phyloP scores from a whole-genome alignment of 495 filamentous ascomycete genomes.

The Penicillium herquei region DNA sequence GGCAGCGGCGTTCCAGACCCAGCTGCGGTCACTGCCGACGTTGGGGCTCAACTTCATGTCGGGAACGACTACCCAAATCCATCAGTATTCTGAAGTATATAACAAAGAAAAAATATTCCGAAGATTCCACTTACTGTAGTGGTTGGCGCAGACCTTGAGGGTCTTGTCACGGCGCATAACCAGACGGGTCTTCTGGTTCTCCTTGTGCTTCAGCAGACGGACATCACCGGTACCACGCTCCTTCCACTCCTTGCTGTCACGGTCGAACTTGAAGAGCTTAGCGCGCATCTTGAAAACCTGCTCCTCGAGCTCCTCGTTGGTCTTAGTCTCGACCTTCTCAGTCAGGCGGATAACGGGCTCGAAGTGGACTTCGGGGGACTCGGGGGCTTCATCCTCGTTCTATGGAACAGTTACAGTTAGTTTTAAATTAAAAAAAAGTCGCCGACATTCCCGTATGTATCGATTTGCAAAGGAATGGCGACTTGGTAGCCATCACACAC shows the following conservation, averaged over 20 bases:
- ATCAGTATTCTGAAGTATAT: neutral
- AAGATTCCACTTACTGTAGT: slow-evolving; percentile 75
- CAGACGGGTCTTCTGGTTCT: slow-evolving; percentile 94
- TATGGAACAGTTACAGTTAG: slow-evolving; percentile 7
- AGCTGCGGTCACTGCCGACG: slow-evolving; percentile 95
- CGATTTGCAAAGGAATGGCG: neutral
- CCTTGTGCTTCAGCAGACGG: slow-evolving; percentile 93
- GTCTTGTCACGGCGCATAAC: slow-evolving; percentile 99
- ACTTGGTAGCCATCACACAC: neutral
- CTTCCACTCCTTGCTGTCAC: slow-evolving; percentile 93
- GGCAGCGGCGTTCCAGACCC: slow-evolving; percentile 98
- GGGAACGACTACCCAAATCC: slow-evolving; percentile 68
- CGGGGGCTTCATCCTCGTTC: slow-evolving; percentile 62
- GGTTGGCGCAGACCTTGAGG: slow-evolving; percentile 99
- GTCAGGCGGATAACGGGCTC: slow-evolving; percentile 93
- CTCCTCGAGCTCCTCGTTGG: slow-evolving; percentile 97
- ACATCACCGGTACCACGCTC: slow-evolving; percentile 98
- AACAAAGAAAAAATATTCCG: neutral
- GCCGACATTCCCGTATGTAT: too few species aligned
- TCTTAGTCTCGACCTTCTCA: slow-evolving; percentile 94
- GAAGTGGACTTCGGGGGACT: slow-evolving; percentile 92
- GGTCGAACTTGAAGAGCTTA: slow-evolving; percentile 98
- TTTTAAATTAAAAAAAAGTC: neutral
- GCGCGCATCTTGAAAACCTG: slow-evolving; percentile 98
- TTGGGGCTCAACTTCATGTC: slow-evolving; percentile 99